Conservation (phyloP, 768 basidiomycete species). For the Kwoniella sp. region DNA sequence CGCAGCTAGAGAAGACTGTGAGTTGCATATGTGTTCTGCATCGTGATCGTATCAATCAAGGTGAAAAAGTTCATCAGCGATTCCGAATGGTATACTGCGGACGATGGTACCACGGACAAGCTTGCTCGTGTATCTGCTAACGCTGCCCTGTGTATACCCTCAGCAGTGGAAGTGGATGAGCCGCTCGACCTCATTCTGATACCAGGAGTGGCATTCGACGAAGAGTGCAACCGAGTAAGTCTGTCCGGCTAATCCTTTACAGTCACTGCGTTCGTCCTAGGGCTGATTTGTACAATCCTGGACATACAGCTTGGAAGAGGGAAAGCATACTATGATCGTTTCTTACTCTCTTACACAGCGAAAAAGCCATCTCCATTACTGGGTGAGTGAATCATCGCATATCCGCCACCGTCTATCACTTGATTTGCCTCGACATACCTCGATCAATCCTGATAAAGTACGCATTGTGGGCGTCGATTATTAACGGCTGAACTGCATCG, state of each 20-base stretch:
- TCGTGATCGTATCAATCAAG: background rate
- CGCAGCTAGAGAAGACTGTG: conserved; percentile 34
- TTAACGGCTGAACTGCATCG: too few species aligned
- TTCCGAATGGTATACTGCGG: background rate
- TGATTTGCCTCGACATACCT: too few species aligned
- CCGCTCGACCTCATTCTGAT: conserved; percentile 45
- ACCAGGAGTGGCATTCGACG: conserved; percentile 51
- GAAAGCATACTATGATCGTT: conserved; percentile 50
- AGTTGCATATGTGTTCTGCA: too few species aligned
- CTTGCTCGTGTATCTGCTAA: background rate
- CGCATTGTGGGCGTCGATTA: too few species aligned
- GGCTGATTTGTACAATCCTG: background rate
- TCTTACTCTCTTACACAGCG: conserved; percentile 32
- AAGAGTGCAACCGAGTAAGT: conserved; percentile 44
- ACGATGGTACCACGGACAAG: background rate
- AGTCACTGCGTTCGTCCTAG: background rate
- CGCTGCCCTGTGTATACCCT: background rate
- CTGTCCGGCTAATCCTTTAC: background rate
- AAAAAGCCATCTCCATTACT: conserved; percentile 28
- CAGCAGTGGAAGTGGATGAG: conserved; percentile 19
- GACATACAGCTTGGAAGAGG: conserved; percentile 44
- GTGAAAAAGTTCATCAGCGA: background rate
- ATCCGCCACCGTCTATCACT: too few species aligned
- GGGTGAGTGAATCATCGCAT: conserved; percentile 18
- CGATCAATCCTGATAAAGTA: too few species aligned